Conservation (phyloP, 2,329 filamentous ascomycete genomes). For the Colletotrichum filicis region DNA sequence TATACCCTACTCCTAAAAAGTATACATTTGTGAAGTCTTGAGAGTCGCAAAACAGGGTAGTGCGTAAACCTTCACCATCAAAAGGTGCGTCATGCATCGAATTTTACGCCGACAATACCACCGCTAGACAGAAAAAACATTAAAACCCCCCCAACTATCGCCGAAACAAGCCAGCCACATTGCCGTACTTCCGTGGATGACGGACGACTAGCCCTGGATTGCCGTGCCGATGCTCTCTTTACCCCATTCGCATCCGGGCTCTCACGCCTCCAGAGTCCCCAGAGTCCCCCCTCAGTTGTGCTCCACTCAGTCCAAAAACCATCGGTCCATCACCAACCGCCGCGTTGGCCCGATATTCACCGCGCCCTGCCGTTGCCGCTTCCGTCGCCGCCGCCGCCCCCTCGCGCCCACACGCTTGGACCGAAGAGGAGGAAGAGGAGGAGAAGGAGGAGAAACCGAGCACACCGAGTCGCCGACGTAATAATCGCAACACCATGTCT, state of each 20-base stretch:
- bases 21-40: not conserved
- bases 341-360: not conserved
- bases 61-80: conserved; percentile 10
- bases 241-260: not conserved
- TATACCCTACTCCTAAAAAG: not conserved
- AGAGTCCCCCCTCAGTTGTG: not conserved
- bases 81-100: conserved; percentile 19
- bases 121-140: not conserved
- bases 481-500: conserved; percentile 9
- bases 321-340: not conserved
- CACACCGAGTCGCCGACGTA: not conserved
- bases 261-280: not conserved
- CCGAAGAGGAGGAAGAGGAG: not conserved
- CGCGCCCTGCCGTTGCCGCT: no score
- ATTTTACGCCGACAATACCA: not conserved
- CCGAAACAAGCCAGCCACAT: not conserved
- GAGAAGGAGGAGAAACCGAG: not conserved
- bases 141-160: conserved; percentile 10
- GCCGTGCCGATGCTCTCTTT: conserved; percentile 27
- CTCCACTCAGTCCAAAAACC: not conserved
- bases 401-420: not conserved
- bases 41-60: not conserved
- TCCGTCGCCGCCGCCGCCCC: not conserved
- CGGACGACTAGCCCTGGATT: conserved; percentile 1
- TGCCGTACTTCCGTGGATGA: not conserved